Percentiles rank a stretch among this genome's conserved stretches.
Conservation (phyloP, 2,329 filamentous ascomycete genomes). For the Pestalotiopsis sp. region DNA sequence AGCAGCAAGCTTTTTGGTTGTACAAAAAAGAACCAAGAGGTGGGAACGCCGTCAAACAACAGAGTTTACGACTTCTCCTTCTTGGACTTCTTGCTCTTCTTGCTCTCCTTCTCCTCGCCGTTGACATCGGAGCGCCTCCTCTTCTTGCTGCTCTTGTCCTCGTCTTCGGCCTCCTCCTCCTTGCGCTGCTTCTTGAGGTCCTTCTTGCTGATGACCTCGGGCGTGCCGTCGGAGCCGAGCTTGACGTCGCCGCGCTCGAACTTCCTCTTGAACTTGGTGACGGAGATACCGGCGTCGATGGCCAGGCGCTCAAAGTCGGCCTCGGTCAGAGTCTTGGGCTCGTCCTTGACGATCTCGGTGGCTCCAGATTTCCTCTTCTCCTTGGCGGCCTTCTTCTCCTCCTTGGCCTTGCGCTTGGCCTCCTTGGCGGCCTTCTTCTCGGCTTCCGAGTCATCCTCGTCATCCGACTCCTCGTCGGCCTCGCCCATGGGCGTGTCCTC, state of each 20-base stretch:
- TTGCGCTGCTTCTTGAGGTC: conserved; percentile 73
- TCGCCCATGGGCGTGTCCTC: conserved; percentile 42
- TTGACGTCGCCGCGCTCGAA: conserved; percentile 74
- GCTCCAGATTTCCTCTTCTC: conserved; percentile 29
- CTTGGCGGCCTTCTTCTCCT: conserved; percentile 42
- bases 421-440: conserved; percentile 30
- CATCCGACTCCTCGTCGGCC: conserved; percentile 43
- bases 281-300: conserved; percentile 66
- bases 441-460: conserved; percentile 42
- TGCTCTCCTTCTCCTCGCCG: conserved; percentile 48
- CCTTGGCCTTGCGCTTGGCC: conserved; percentile 25
- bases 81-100: conserved; percentile 69
- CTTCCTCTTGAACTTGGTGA: conserved; percentile 78
- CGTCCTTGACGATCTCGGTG: conserved; percentile 30
- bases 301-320: conserved; percentile 61
- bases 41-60: conserved; percentile 21
- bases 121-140: conserved; percentile 57
- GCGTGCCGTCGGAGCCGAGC: conserved; percentile 63
- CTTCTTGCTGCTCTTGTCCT: conserved; percentile 57
- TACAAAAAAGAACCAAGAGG: conserved; percentile 22
- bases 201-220: conserved; percentile 72
- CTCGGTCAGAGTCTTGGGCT: conserved; percentile 47
- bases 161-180: conserved; percentile 46
- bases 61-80: conserved; percentile 58
- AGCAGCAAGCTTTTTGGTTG: neutral